Evolutionary conservation across 2,329 filamentous ascomycete genomes (phyloP).

Genomic region (Malbranchea zuffiana): DNA sequence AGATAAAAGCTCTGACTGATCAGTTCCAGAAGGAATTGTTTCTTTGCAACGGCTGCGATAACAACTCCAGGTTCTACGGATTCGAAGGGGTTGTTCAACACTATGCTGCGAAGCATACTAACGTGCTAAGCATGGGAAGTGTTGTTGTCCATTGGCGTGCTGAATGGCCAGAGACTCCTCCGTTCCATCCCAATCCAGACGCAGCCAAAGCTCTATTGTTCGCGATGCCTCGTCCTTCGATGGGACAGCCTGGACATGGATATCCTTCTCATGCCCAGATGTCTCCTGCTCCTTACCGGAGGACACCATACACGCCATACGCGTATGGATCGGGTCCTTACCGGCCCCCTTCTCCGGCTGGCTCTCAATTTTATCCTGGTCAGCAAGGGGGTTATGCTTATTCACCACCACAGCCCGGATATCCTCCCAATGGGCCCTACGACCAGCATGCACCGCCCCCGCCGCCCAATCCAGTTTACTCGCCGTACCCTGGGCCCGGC

Average conservation of each 20-base stretch:
- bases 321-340: constrained; percentile 21
- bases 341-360: constrained; percentile 24
- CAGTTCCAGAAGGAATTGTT: constrained; percentile 60
- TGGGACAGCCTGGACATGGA: constrained; percentile 13
- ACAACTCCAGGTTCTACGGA: constrained; percentile 55
- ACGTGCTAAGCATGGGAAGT: constrained; percentile 56
- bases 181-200: constrained; percentile 55
- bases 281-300: constrained; percentile 23
- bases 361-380: constrained; percentile 17
- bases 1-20: constrained; percentile 60
- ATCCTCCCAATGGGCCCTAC: constrained; percentile 14
- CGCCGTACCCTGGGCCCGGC: constrained; percentile 17
- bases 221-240: constrained; percentile 21
- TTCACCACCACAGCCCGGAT: constrained; percentile 16
- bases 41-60: constrained; percentile 59
- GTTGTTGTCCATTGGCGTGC: constrained; percentile 68
- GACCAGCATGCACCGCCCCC: constrained; percentile 16
- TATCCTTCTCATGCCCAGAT: constrained; percentile 17
- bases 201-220: constrained; percentile 33
- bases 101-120: constrained; percentile 72
- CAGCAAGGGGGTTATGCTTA: constrained; percentile 17
- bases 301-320: constrained; percentile 25
- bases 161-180: constrained; percentile 66
- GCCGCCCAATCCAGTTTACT: constrained; percentile 16
- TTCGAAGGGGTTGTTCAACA: constrained; percentile 75